Evolutionary conservation across 2,329 filamentous ascomycete genomes (phyloP).

Genomic region (Pestalotiopsis sp.): DNA sequence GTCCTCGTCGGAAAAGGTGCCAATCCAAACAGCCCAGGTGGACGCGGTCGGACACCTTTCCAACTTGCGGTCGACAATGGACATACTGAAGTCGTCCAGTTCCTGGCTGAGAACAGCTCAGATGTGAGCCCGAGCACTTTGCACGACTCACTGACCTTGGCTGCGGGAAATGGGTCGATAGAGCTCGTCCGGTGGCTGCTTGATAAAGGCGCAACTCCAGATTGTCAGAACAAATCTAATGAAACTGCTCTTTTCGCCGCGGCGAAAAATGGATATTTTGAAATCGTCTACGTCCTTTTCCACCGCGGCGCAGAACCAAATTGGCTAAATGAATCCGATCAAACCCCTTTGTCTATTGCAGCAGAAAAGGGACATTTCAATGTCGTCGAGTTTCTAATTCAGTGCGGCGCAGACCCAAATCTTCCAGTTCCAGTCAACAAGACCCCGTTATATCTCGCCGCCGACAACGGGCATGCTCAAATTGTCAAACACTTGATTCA

Average conservation of each 20-base stretch:
- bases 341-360: not conserved
- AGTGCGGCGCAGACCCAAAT: not conserved
- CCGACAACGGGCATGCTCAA: not conserved
- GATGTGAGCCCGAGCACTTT: not conserved
- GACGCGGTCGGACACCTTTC: not conserved
- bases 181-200: not conserved
- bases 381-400: not conserved
- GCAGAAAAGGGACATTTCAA: not conserved
- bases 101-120: not conserved
- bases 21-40: not conserved
- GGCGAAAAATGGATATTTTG: not conserved
- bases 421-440: not conserved
- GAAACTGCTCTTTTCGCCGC: not conserved
- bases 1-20: not conserved
- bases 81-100: not conserved
- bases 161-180: not conserved
- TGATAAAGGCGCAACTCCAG: not conserved
- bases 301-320: not conserved
- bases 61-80: not conserved
- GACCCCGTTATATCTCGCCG: not conserved
- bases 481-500: not conserved
- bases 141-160: not conserved
- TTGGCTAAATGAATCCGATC: not conserved
- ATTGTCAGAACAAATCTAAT: not conserved
- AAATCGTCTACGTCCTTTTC: not conserved